phyloP scores from a whole-genome alignment of 768 basidiomycete species.

The Psilocybe sp. region DNA sequence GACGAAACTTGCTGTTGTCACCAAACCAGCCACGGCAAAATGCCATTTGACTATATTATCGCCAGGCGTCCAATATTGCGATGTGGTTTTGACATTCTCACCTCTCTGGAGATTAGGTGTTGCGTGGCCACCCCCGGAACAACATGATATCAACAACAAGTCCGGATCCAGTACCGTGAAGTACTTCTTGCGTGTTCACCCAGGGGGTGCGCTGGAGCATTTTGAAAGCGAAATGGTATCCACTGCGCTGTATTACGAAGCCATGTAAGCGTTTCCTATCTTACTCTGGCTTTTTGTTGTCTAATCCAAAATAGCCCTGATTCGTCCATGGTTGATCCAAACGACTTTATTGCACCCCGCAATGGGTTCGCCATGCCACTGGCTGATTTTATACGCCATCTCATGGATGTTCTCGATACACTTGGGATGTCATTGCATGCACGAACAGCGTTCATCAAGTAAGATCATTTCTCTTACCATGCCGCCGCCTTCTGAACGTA shows the following conservation, averaged over 20 bases:
- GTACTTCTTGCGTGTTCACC: conserved; percentile 79
- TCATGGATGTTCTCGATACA: conserved; percentile 80
- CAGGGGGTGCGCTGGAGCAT: conserved; percentile 84
- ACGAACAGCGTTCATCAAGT: conserved; percentile 82
- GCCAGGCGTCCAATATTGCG: conserved; percentile 75
- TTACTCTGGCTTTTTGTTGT: background rate
- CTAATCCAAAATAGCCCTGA: conserved; percentile 57
- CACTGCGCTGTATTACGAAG: conserved; percentile 84
- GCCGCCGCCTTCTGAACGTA: conserved; percentile 1
- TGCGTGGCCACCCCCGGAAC: conserved; percentile 79
- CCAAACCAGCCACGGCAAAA: conserved; percentile 73
- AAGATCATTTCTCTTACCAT: conserved; percentile 16
- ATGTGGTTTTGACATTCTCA: conserved; percentile 70
- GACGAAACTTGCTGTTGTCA: conserved; percentile 69
- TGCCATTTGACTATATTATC: conserved; percentile 75
- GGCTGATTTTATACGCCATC: conserved; percentile 75
- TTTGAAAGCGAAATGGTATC: conserved; percentile 80
- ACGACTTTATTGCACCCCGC: conserved; percentile 74
- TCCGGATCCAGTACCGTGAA: conserved; percentile 41
- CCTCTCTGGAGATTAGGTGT: conserved; percentile 71
- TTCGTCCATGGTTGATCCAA: conserved; percentile 70
- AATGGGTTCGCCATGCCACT: conserved; percentile 87
- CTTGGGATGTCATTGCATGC: conserved; percentile 83
- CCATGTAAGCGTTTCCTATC: conserved; percentile 49
- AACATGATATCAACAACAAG: conserved; percentile 54